Base-by-base conservation (phyloP, 2,329 filamentous ascomycete species). In the Lasiodiplodia sp. region DNA sequence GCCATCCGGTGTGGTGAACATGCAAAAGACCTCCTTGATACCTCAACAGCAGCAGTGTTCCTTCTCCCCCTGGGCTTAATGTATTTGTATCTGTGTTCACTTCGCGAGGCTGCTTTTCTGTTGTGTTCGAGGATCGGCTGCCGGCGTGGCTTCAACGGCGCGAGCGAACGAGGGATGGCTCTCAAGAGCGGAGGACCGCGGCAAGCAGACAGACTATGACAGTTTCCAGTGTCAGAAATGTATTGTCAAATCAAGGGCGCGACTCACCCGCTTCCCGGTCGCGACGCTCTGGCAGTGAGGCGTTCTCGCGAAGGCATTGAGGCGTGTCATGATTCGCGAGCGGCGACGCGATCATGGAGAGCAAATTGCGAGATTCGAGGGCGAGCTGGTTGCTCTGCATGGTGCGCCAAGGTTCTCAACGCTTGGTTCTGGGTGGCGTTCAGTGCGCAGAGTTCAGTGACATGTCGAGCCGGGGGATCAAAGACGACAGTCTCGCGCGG, bases 31-130 rank as follows among this genome's bases (percentile, higher is more conserved):
- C 8, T 10, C 7, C n/a, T 1, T 6, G n/a, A 3, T 2, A 2
- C 7, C 18, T 21, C 21, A 11, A 2, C 7, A 8, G 14, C 21
- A 1, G 44, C 14, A 47, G 1, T 4, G 4, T 0, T 11, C 2
- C n/a, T 2, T 3, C 10, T 11, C 12, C 4, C 7, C 0, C 18
- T 4, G 2, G n/a, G 7, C 2, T 11, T 10, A 1, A 12, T 21
- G 44, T 47, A 14, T 47, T 18, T 47, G 3, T 47, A n/a, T 47
- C 8, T 21, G 21, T 21, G 18, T 11, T 14, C 8, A 10, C 4
- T 47, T 21, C 44, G n/a, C n/a, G 44, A 47, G 21, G 44, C 14
- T 3, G 44, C 1, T n/a, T 18, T 18, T 18, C 40, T 18, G 2
- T 44, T 16, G 16, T 18, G 16, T 18, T 18, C 16, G n/a, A 10